phyloP scores from a whole-genome alignment of 1,284 basidiomycete genomes.

The Boletus chippewaensis region DNA sequence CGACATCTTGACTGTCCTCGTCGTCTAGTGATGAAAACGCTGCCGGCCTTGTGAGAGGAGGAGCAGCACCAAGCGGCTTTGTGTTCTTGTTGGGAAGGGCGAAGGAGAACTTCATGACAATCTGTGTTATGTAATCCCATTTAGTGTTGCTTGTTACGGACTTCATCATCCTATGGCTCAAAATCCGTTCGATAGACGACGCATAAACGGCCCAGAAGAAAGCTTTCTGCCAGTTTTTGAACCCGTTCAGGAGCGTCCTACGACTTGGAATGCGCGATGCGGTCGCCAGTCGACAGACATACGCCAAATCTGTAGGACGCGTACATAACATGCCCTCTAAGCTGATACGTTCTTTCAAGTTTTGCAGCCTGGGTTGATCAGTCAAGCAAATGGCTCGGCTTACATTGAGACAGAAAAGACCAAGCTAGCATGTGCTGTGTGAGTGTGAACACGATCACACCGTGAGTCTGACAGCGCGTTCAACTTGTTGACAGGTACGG shows the following conservation, averaged over 20 bases:
- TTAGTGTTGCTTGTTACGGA: not conserved
- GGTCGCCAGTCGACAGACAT: conserved; percentile 55
- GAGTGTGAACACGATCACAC: conserved; percentile 22
- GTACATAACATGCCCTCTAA: not conserved
- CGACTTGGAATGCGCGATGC: conserved; percentile 12
- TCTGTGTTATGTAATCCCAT: conserved; percentile 22
- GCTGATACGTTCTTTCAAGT: conserved; percentile 44
- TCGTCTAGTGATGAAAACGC: conserved; percentile 57
- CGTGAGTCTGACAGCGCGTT: conserved; percentile 3
- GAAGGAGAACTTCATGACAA: conserved; percentile 73
- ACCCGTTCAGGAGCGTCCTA: conserved; percentile 30
- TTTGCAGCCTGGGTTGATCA: conserved; percentile 83
- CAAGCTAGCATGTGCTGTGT: conserved; percentile 95
- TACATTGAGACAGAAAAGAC: conserved; percentile 88
- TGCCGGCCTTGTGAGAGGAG: conserved; percentile 54
- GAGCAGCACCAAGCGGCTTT: conserved; percentile 43
- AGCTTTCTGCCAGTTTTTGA: conserved; percentile 63
- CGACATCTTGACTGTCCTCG: conserved; percentile 51
- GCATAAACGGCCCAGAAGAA: conserved; percentile 84
- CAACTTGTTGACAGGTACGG: conserved; percentile 65
- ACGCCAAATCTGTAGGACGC: conserved; percentile 75
- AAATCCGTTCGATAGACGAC: conserved; percentile 71
- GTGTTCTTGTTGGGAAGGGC: conserved; percentile 58
- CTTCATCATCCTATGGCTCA: conserved; percentile 38
- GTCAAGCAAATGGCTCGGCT: conserved; percentile 90